Percentiles rank a stretch among this genome's conserved stretches.
These are phyloP conservation scores for Backusella tarrabulga DNA, from an alignment of 192 early-diverging fungal genomes.

Conservation along the genomic window DNA sequence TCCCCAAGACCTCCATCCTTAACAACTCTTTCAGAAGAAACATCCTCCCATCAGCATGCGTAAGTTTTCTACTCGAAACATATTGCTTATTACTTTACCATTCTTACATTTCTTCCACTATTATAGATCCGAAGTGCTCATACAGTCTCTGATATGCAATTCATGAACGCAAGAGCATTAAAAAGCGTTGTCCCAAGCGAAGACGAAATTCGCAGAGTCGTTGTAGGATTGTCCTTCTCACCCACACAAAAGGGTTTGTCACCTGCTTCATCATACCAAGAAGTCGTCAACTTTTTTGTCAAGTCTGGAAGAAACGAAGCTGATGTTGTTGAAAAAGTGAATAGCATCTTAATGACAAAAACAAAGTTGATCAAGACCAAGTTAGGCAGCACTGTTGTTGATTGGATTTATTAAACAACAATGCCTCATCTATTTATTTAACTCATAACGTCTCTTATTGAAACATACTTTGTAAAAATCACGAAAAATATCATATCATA, in stretches of 20 bases:
- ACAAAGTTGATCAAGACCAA: constrained; percentile 1
- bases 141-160: background rate
- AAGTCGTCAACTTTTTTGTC: constrained; percentile 1
- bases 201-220: background rate
- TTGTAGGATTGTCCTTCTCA: background rate
- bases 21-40: background rate
- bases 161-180: background rate
- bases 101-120: background rate
- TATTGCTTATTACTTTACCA: background rate
- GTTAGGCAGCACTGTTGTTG: background rate
- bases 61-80: background rate
- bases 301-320: background rate
- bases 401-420: background rate
- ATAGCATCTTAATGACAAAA: background rate
- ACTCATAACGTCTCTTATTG: background rate
- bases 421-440: background rate
- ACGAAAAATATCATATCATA: background rate
- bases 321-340: background rate
- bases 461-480: background rate
- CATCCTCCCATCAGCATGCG: background rate
- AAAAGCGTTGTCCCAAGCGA: background rate
- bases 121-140: background rate
- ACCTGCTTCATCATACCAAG: background rate
- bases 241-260: background rate
- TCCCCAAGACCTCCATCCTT: background rate